Base-by-base conservation (phyloP, 1,139 yeast species). In the Yamadazyma spencermartinsiae region DNA sequence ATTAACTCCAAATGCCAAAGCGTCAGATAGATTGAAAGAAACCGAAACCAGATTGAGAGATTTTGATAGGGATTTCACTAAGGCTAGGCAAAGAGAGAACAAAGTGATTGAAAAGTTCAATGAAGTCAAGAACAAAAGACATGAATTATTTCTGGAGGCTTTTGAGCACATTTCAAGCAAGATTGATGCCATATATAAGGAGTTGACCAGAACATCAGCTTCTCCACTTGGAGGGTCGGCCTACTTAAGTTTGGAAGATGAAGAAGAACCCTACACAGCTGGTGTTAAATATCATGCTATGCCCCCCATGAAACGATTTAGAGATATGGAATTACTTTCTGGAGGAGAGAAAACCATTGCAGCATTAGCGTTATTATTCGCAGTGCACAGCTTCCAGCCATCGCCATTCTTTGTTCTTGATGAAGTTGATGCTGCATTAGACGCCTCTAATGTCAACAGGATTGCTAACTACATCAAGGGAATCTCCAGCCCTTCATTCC, bases 331-430 rank as follows among this genome's bases (percentile, higher is more conserved):
- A 42, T 77, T 86, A 44, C 70, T 92, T 11, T 88, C 97, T 0
- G 99, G 98, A 37, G 99, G 99, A 36, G 98, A 92, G 56, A 89
- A 90, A 59, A 87, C 98, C 1, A 85, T 92, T 63, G 98, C 98
- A 1, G 98, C 98, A 0, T 70, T 92, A 48, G 97, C 98, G 0
- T 68, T 92, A 45, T 62, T 92, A 35, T 92, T 92, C 68, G 94
- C 98, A 2, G 80, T 90, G 37, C 97, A 92, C 58, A 83, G 95
- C 0, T 86, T 68, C 63, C 94, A 84, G 39, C 98, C 98, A 1
- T 84, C 97, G 0, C 98, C 99, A 17, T 92, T 92, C 59, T 92
- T 92, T 57, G 96, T 92, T 0, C 69, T 92, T 35, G 99, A 92
- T 60, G 99, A 92, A 63, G 90, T 92, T 13, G 99, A 92, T 65